A percentile compares a stretch with the other conserved stretches of the same genome.
Conservation (phyloP, 2,329 filamentous ascomycete genomes). For the Coniochaeta ligniaria region DNA sequence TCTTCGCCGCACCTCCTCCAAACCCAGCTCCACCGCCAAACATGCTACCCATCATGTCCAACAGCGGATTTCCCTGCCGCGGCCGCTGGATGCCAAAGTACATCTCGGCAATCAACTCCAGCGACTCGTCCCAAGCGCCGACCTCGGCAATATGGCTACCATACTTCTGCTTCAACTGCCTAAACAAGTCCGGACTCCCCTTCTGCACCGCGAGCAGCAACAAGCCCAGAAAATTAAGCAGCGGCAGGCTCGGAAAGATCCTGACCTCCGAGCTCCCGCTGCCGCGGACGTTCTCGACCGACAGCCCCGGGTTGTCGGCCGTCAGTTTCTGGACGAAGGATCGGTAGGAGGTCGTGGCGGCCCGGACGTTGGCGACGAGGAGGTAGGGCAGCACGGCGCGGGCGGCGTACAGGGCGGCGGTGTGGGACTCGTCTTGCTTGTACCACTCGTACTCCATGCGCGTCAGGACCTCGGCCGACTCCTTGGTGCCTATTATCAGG, state of each 20-base stretch:
- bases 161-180: conserved; percentile 77
- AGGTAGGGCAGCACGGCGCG: conserved; percentile 88
- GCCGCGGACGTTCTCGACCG: conserved; percentile 74
- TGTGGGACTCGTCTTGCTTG: conserved; percentile 77
- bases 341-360: conserved; percentile 75
- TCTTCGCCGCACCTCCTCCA: conserved; percentile 27
- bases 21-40: conserved; percentile 66
- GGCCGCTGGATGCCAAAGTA: conserved; percentile 92
- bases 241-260: conserved; percentile 84
- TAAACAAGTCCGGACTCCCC: conserved; percentile 70
- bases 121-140: conserved; percentile 69
- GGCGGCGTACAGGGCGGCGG: conserved; percentile 77
- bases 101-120: conserved; percentile 88
- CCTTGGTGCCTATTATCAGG: conserved; percentile 78
- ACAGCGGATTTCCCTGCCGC: conserved; percentile 80
- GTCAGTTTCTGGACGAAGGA: conserved; percentile 64
- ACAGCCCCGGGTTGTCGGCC: conserved; percentile 48
- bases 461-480: conserved; percentile 74
- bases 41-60: conserved; percentile 98
- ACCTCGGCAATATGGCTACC: conserved; percentile 69
- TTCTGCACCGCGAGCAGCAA: conserved; percentile 78
- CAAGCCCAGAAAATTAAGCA: conserved; percentile 89
- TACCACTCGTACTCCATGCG: conserved; percentile 94
- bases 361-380: conserved; percentile 81
- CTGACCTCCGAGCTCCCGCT: conserved; percentile 60